A percentile compares a stretch with the other conserved stretches of the same genome.
These are phyloP conservation scores for Neurospora crassa DNA, from an alignment of 2,329 filamentous ascomycete species.

Conservation along the genomic window DNA sequence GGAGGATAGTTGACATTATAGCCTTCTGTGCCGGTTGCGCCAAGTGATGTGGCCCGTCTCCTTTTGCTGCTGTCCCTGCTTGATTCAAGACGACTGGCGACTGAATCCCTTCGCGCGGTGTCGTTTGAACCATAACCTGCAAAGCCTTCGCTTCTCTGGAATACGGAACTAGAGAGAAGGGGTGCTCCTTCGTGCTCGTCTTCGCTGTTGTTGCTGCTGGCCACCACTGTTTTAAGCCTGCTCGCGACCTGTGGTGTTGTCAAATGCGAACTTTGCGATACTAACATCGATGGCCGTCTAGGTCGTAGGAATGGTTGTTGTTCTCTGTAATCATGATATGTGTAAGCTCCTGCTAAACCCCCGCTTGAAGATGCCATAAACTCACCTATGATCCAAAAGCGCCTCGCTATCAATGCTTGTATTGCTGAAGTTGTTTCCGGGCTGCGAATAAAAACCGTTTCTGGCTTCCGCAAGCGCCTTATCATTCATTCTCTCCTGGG, in stretches of 20 bases:
- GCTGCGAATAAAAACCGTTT: conserved; percentile 40
- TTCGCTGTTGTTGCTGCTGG: conserved; percentile 31
- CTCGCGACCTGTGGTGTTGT: conserved; percentile 24
- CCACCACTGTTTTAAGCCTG: conserved; percentile 20
- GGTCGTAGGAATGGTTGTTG: conserved; percentile 52
- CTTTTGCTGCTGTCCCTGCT: conserved; percentile 41
- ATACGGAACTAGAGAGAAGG: conserved; percentile 37
- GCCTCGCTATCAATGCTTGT: conserved; percentile 86
- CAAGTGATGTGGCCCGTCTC: conserved; percentile 22
- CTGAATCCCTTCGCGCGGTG: conserved; percentile 22
- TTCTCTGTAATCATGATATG: conserved; percentile 30
- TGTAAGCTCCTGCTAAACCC: conserved; percentile 8
- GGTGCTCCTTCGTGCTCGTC: conserved; percentile 48
- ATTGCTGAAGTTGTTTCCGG: conserved; percentile 56
- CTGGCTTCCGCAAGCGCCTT: conserved; percentile 23
- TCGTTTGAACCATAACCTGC: conserved; percentile 35
- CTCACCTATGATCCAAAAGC: conserved; percentile 74
- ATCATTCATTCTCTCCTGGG: conserved; percentile 24
- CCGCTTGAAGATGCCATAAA: conserved; percentile 15
- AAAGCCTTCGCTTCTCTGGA: conserved; percentile 25
- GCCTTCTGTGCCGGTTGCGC: conserved; percentile 28
- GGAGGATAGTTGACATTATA: conserved; percentile 62
- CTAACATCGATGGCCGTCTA: conserved; percentile 46
- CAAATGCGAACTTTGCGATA: conserved; percentile 25
- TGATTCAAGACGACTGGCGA: conserved; percentile 35